phyloP scores from a whole-genome alignment of 345 rosid species.

The Zanthoxylum bungeanum region DNA sequence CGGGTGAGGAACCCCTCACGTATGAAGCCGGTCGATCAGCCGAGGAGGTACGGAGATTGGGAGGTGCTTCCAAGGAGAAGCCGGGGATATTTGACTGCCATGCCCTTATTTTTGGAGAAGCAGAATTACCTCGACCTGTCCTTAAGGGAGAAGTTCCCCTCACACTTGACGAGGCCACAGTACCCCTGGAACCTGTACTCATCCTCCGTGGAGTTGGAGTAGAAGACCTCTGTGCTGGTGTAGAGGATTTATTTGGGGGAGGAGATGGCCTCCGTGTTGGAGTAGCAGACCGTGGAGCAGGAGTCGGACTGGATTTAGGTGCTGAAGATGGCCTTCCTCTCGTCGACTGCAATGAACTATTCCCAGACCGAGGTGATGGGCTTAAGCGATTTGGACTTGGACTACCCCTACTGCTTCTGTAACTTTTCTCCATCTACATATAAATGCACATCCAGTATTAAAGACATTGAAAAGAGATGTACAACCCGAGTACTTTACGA shows the following conservation, averaged over 20 bases:
- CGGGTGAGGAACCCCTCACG: slow-evolving; percentile 97
- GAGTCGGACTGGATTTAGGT: slow-evolving; percentile 68
- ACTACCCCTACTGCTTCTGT: slow-evolving; percentile 88
- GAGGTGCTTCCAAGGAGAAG: slow-evolving; percentile 93
- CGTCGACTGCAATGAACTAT: slow-evolving; percentile 56
- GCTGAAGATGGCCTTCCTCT: slow-evolving; percentile 86
- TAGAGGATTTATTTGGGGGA: slow-evolving; percentile 62
- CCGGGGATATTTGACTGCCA: slow-evolving; percentile 96
- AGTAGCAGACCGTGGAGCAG: slow-evolving; percentile 47
- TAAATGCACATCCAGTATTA: neutral
- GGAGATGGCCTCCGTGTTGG: slow-evolving; percentile 78
- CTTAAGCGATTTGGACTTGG: slow-evolving; percentile 95
- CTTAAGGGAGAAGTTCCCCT: slow-evolving; percentile 81
- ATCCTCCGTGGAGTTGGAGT: slow-evolving; percentile 79
- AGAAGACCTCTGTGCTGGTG: slow-evolving; percentile 59
- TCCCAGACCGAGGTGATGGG: slow-evolving; percentile 79
- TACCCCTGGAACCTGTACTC: slow-evolving; percentile 51
- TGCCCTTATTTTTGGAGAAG: slow-evolving; percentile 84
- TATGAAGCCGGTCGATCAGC: slow-evolving; percentile 91
- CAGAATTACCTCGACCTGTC: slow-evolving; percentile 72
- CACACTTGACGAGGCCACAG: slow-evolving; percentile 38
- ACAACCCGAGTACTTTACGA: neutral
- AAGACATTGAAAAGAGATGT: neutral
- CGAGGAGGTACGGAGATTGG: slow-evolving; percentile 95
- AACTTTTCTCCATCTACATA: slow-evolving; percentile 89